Evolutionary conservation across 1,284 basidiomycete species (phyloP).

Genomic region (Somion occarium): DNA sequence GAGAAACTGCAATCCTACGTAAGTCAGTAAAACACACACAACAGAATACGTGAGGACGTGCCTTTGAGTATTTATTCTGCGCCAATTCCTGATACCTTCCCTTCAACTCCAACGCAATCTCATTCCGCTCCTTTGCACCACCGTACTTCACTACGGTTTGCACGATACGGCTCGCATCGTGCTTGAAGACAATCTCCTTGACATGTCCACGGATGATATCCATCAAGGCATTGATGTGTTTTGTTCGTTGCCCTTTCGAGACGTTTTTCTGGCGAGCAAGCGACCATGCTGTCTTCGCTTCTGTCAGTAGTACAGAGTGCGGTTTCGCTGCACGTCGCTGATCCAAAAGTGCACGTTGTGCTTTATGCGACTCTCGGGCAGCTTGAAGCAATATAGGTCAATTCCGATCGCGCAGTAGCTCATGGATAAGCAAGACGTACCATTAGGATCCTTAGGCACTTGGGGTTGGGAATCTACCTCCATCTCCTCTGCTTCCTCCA

Average conservation of each 20-base stretch:
- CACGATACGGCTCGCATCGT: constrained; percentile 84
- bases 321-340: constrained; percentile 74
- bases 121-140: constrained; percentile 69
- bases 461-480: constrained; percentile 14
- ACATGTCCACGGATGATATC: constrained; percentile 71
- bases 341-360: constrained; percentile 56
- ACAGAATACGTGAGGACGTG: constrained; percentile 24
- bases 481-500: constrained; percentile 16
- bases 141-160: constrained; percentile 86
- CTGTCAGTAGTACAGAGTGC: constrained; percentile 65
- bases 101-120: constrained; percentile 77
- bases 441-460: constrained; percentile 46
- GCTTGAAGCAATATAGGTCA: constrained; percentile 29
- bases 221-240: constrained; percentile 71
- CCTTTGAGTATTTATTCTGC: constrained; percentile 88
- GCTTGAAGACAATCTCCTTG: constrained; percentile 82
- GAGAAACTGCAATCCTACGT: constrained; percentile 56
- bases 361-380: constrained; percentile 61
- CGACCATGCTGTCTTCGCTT: constrained; percentile 83
- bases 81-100: constrained; percentile 74
- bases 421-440: constrained; percentile 30
- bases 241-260: constrained; percentile 65
- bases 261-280: constrained; percentile 73
- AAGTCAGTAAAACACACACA: not conserved
- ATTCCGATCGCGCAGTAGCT: not conserved